Evolutionary conservation across 331 rosid species (phyloP).

Genomic region (Telfairia occidentalis): DNA sequence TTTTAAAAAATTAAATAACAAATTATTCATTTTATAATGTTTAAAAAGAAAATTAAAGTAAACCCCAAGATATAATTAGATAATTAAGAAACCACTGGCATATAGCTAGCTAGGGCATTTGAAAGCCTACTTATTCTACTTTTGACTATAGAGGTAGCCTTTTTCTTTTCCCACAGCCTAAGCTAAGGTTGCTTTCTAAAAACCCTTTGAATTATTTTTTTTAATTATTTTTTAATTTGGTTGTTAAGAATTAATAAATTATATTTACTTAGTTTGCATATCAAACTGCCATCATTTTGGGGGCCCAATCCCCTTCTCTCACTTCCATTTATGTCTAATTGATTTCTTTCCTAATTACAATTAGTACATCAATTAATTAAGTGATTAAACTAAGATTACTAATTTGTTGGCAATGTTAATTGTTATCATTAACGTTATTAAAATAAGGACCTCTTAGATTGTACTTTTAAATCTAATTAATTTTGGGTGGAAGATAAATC

Average conservation of each 20-base stretch:
- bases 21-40: not conserved
- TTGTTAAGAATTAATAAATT: not conserved
- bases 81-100: constrained; percentile 7
- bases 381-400: not conserved
- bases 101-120: not conserved
- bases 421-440: not conserved
- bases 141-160: constrained; percentile 10
- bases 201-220: too few species aligned
- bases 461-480: not conserved
- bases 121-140: constrained; percentile 4
- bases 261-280: constrained; percentile 7
- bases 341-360: not conserved
- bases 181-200: constrained; percentile 3
- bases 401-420: not conserved
- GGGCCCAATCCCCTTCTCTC: not conserved
- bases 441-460: not conserved
- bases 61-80: not conserved
- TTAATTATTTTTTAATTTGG: not conserved
- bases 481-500: not conserved
- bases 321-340: not conserved
- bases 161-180: constrained; percentile 11
- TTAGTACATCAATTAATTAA: not conserved
- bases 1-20: not conserved
- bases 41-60: not conserved
- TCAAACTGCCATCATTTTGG: not conserved